Evolutionary conservation across 2,329 filamentous ascomycete genomes (phyloP).

Genomic region (Sarocladium strictum): DNA sequence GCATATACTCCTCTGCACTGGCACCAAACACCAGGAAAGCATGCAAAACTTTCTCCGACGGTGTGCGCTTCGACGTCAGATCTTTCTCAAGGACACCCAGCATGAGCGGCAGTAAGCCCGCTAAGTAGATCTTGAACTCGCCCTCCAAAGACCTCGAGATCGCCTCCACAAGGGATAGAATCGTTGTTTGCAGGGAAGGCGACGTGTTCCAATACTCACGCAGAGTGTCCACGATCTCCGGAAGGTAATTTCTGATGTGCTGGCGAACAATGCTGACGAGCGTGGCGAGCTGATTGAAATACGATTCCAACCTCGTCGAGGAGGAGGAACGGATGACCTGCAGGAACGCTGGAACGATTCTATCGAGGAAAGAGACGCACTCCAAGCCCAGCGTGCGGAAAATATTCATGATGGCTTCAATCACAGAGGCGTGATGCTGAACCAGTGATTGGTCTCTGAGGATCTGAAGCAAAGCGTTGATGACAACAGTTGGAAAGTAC

Average conservation of each 20-base stretch:
- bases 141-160: conserved; percentile 91
- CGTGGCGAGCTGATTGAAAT: conserved; percentile 93
- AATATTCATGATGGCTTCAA: conserved; percentile 98
- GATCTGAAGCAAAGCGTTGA: conserved; percentile 89
- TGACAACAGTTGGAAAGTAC: conserved; percentile 96
- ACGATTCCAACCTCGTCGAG: conserved; percentile 76
- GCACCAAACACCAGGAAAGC: conserved; percentile 94
- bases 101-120: conserved; percentile 85
- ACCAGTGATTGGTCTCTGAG: conserved; percentile 84
- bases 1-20: conserved; percentile 98
- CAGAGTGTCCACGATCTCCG: conserved; percentile 78
- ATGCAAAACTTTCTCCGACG: conserved; percentile 86
- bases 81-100: conserved; percentile 90
- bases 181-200: conserved; percentile 79
- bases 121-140: conserved; percentile 96
- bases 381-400: conserved; percentile 95
- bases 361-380: conserved; percentile 88
- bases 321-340: conserved; percentile 80
- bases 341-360: conserved; percentile 92
- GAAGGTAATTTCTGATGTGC: conserved; percentile 87
- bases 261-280: conserved; percentile 93
- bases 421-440: conserved; percentile 87
- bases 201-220: conserved; percentile 86
- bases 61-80: conserved; percentile 63
- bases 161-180: conserved; percentile 85